phyloP scores from a whole-genome alignment of 164 flowering plant genomes.

The Amborella trichopoda region DNA sequence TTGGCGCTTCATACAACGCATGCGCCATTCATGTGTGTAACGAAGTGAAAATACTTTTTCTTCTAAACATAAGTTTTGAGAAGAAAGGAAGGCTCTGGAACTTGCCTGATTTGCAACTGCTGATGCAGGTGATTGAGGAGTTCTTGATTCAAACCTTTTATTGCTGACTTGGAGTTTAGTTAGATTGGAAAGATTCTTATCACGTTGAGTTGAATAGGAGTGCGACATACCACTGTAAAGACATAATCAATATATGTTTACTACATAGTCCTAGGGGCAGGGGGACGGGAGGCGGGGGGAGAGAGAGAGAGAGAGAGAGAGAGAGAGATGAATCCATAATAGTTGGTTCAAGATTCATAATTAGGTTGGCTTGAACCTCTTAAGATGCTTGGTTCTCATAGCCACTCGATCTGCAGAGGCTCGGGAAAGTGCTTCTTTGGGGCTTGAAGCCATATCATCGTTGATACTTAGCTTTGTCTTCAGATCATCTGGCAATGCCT shows the following conservation, averaged over 20 bases:
- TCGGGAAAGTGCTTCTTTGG: slow-evolving; percentile 66
- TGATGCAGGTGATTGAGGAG: slow-evolving; percentile 23
- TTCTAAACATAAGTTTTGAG: too few relatives aligned
- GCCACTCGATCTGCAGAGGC: slow-evolving; percentile 58
- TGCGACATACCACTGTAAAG: slow-evolving; percentile 62
- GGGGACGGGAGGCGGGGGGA: too few relatives aligned
- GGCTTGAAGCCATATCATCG: slow-evolving; percentile 74
- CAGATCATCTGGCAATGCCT: slow-evolving; percentile 94
- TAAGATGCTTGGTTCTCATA: slow-evolving; percentile 41
- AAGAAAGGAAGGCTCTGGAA: too few relatives aligned
- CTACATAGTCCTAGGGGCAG: too few relatives aligned
- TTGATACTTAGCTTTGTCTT: slow-evolving; percentile 89
- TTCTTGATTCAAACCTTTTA: slow-evolving; percentile 39
- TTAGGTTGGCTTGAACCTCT: slow-evolving; percentile 54
- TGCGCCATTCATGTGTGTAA: too few relatives aligned
- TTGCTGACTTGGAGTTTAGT: slow-evolving; percentile 23
- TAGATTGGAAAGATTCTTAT: slow-evolving; percentile 46
- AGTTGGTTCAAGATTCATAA: too few relatives aligned
- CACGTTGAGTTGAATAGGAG: slow-evolving; percentile 67
- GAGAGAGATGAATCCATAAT: too few relatives aligned
- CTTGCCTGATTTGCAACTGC: slow-evolving; percentile 41
- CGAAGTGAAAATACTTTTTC: too few relatives aligned
- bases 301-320: too few relatives aligned
- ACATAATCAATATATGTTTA: too few relatives aligned
- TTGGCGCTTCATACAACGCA: too few relatives aligned